phyloP scores from a whole-genome alignment of 192 early-diverging fungal species.

The Mortierella antarctica region DNA sequence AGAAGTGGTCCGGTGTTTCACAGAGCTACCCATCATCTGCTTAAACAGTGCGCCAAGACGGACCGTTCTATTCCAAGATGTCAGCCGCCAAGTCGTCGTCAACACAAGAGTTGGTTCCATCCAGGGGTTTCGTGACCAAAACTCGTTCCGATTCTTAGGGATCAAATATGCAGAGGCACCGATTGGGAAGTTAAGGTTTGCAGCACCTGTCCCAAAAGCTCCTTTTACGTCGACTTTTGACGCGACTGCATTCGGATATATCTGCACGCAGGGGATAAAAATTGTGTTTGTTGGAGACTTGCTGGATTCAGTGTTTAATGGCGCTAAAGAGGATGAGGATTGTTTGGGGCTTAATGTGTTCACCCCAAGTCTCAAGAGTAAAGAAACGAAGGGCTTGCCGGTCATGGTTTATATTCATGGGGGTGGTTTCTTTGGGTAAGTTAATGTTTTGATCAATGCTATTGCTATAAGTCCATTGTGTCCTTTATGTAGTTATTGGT shows the following conservation, averaged over 20 bases:
- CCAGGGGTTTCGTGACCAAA: slow-evolving; percentile 45
- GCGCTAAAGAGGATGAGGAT: slow-evolving; percentile 34
- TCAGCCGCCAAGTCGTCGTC: slow-evolving; percentile 33
- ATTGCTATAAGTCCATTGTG: neutral
- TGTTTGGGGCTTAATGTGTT: slow-evolving; percentile 48
- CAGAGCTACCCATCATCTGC: slow-evolving; percentile 24
- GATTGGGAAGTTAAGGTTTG: slow-evolving; percentile 27
- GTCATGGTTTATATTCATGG: slow-evolving; percentile 47
- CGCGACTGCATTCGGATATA: slow-evolving; percentile 4
- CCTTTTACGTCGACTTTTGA: slow-evolving; percentile 7
- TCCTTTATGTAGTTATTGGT: neutral
- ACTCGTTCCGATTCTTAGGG: slow-evolving; percentile 47
- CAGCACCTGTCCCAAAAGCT: slow-evolving; percentile 29
- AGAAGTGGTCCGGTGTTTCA: slow-evolving; percentile 20
- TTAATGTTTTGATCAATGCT: neutral
- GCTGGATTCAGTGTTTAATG: slow-evolving; percentile 3
- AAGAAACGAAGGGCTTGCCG: slow-evolving; percentile 1
- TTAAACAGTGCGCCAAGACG: slow-evolving; percentile 36
- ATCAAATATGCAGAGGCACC: slow-evolving; percentile 49
- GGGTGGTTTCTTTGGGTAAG: slow-evolving; percentile 34
- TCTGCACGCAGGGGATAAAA: slow-evolving; percentile 21
- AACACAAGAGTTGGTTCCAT: slow-evolving; percentile 30
- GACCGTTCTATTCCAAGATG: slow-evolving; percentile 30
- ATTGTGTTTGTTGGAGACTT: neutral
- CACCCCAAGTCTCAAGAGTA: slow-evolving; percentile 38